phyloP scores from a whole-genome alignment of 2,329 filamentous ascomycete genomes.

The Didymosphaeria variabile region DNA sequence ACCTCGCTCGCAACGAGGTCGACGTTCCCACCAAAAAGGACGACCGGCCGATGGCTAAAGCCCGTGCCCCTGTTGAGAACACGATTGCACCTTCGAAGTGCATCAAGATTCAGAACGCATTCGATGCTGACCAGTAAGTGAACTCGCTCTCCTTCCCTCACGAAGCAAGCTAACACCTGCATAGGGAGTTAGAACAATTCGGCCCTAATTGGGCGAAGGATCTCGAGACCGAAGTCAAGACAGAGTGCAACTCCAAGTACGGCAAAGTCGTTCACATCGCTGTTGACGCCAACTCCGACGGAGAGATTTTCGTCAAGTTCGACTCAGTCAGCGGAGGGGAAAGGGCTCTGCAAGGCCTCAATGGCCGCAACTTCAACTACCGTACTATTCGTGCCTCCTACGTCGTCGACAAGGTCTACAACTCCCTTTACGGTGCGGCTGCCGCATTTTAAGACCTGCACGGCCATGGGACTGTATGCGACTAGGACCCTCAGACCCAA shows the following conservation, averaged over 20 bases:
- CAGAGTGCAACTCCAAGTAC: constrained; percentile 94
- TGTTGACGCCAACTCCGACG: constrained; percentile 89
- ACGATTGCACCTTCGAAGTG: constrained; percentile 89
- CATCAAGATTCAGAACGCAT: constrained; percentile 94
- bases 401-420: constrained; percentile 98
- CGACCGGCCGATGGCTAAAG: constrained; percentile 63
- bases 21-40: constrained; percentile 70
- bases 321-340: constrained; percentile 93
- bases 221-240: constrained; percentile 89
- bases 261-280: constrained; percentile 97
- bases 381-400: constrained; percentile 92
- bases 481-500: neutral
- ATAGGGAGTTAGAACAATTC: constrained; percentile 37
- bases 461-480: neutral
- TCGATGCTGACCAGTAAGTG: constrained; percentile 88
- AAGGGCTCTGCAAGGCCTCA: constrained; percentile 97
- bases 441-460: constrained; percentile 32
- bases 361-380: constrained; percentile 94
- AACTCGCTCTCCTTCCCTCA: neutral
- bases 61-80: constrained; percentile 80
- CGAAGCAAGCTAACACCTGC: constrained; percentile 25
- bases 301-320: constrained; percentile 99
- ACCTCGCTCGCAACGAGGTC: constrained; percentile 82
- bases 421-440: constrained; percentile 73
- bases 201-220: constrained; percentile 80